Percentiles rank a stretch among this genome's conserved stretches.
Evolutionary conservation across 495 filamentous ascomycete genomes (phyloP).

Genomic region (Xylaria cubensis): DNA sequence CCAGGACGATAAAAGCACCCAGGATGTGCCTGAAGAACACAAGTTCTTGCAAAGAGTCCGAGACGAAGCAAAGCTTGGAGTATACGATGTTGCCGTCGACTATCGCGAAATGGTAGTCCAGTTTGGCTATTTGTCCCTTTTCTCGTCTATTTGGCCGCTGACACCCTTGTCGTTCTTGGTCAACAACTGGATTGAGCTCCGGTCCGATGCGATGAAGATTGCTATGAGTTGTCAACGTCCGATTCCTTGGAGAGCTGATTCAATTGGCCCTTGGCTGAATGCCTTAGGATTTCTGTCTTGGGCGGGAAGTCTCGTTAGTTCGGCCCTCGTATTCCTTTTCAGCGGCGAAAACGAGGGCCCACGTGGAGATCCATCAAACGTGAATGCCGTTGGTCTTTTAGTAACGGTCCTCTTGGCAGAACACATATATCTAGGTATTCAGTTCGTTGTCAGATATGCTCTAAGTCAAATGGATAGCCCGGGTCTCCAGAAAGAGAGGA

Average conservation of each 20-base stretch:
- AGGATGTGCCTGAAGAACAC: slow-evolving; percentile 74
- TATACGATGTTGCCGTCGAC: slow-evolving; percentile 88
- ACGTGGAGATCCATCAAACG: slow-evolving; percentile 65
- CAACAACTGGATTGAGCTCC: slow-evolving; percentile 96
- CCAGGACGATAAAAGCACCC: slow-evolving; percentile 50
- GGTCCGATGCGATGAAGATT: slow-evolving; percentile 94
- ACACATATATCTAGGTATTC: slow-evolving; percentile 79
- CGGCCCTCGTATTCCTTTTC: slow-evolving; percentile 89
- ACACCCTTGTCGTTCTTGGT: slow-evolving; percentile 86
- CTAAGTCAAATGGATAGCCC: slow-evolving; percentile 84
- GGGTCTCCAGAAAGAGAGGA: slow-evolving; percentile 79
- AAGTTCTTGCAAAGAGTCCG: slow-evolving; percentile 81
- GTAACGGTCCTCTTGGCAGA: slow-evolving; percentile 87
- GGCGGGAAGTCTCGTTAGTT: slow-evolving; percentile 85
- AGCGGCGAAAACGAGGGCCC: slow-evolving; percentile 62
- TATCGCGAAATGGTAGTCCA: slow-evolving; percentile 96
- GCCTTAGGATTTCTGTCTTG: slow-evolving; percentile 87
- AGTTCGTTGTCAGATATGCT: slow-evolving; percentile 70
- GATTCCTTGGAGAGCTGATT: slow-evolving; percentile 84
- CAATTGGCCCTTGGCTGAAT: slow-evolving; percentile 94
- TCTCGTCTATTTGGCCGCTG: slow-evolving; percentile 91
- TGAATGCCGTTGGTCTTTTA: slow-evolving; percentile 82
- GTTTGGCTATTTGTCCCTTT: slow-evolving; percentile 92
- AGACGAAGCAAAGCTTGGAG: slow-evolving; percentile 81
- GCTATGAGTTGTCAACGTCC: slow-evolving; percentile 88